Conservation (phyloP, 768 basidiomycete genomes). For the Suillus variegatus region DNA sequence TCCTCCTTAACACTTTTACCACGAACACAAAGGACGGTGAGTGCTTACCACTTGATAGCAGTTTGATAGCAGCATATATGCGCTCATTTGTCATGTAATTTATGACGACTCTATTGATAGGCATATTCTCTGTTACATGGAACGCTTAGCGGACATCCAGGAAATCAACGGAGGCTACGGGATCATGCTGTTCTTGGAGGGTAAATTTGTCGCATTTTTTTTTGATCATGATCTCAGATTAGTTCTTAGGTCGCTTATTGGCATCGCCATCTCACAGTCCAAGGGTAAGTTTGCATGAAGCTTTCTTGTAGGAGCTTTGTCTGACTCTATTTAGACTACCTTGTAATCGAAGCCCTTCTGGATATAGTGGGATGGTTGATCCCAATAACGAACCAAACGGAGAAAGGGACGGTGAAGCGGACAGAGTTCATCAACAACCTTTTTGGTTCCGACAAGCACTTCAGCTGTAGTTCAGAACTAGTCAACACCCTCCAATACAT, state of each 20-base stretch:
- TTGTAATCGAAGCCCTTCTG: slow-evolving; percentile 57
- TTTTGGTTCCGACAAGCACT: slow-evolving; percentile 41
- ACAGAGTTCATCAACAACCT: slow-evolving; percentile 52
- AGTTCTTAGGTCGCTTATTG: slow-evolving; percentile 44
- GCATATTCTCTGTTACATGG: slow-evolving; percentile 56
- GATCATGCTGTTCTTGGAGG: slow-evolving; percentile 47
- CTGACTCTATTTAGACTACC: slow-evolving; percentile 42
- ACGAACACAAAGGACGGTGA: slow-evolving; percentile 15
- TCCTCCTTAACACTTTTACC: slow-evolving; percentile 18
- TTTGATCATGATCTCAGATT: slow-evolving; percentile 3
- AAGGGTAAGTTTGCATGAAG: slow-evolving; percentile 38
- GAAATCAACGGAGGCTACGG: slow-evolving; percentile 50
- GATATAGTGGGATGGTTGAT: slow-evolving; percentile 58
- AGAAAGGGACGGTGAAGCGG: slow-evolving; percentile 38
- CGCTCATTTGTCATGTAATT: slow-evolving; percentile 15
- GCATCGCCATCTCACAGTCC: slow-evolving; percentile 46
- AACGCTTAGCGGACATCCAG: slow-evolving; percentile 38
- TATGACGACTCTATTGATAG: slow-evolving; percentile 36
- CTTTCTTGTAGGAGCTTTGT: not conserved
- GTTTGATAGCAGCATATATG: slow-evolving; percentile 29
- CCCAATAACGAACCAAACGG: slow-evolving; percentile 42
- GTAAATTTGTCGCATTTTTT: slow-evolving; percentile 30
- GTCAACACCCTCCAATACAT: slow-evolving; percentile 43
- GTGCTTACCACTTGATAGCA: not conserved
- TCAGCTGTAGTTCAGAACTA: slow-evolving; percentile 40